Percentiles rank a stretch among this genome's conserved stretches.
Conservation (phyloP, 441 rosid species). For the Syzygium malaccense region DNA sequence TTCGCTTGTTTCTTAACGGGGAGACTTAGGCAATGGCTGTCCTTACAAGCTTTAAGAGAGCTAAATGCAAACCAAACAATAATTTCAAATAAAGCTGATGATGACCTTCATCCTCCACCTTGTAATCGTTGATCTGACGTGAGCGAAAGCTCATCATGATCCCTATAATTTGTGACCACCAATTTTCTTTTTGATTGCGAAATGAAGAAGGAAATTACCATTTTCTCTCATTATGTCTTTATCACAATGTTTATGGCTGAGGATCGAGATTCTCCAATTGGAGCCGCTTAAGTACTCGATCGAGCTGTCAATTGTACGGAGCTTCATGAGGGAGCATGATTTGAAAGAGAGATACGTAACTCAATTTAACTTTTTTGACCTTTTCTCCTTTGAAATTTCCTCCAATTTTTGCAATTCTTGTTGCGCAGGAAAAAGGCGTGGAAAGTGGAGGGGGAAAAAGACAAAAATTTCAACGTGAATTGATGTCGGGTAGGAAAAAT, state of each 20-base stretch:
- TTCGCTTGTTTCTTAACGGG: slow-evolving; percentile 9
- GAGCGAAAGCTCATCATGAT: neutral
- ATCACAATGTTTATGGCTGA: neutral
- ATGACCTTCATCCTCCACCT: neutral
- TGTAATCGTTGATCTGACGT: neutral
- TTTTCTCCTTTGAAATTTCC: neutral
- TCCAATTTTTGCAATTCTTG: neutral
- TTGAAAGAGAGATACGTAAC: neutral
- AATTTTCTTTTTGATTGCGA: neutral
- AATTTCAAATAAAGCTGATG: neutral
- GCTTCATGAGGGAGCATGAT: neutral
- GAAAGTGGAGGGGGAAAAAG: neutral
- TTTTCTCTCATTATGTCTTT: neutral
- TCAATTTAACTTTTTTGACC: neutral
- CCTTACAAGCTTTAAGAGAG: neutral
- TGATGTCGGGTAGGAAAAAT: neutral
- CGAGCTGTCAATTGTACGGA: neutral
- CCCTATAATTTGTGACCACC: neutral
- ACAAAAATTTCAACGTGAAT: neutral
- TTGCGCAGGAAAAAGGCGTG: neutral
- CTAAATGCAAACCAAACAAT: neutral
- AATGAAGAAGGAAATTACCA: neutral
- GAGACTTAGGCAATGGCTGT: neutral
- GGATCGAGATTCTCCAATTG: neutral
- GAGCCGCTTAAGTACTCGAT: neutral